These are phyloP conservation scores for Stereum hirsutum DNA, from an alignment of 1,284 basidiomycete species.

Conservation along the genomic window DNA sequence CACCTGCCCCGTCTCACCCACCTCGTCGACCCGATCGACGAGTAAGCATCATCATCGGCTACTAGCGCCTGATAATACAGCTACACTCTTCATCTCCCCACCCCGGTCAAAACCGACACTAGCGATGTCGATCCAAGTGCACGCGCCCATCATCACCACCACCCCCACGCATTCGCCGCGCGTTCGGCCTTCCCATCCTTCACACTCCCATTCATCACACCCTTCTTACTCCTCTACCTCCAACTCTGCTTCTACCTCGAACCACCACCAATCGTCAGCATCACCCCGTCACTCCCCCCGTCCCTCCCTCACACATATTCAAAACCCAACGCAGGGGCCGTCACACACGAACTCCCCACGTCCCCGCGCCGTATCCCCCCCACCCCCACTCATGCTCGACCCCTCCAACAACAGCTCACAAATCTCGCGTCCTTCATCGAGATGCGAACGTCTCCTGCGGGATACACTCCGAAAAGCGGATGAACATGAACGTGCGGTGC, in stretches of 20 bases:
- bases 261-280: too few species aligned
- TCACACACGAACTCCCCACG: too few species aligned
- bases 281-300: too few species aligned
- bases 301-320: too few species aligned
- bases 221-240: constrained; percentile 13
- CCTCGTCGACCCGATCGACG: neutral
- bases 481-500: constrained; percentile 21
- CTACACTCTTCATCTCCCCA: constrained; percentile 10
- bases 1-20: neutral
- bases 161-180: too few species aligned
- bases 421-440: constrained; percentile 34
- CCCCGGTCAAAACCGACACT: constrained; percentile 21
- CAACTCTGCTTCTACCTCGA: too few species aligned
- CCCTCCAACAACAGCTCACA: too few species aligned
- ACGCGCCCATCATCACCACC: constrained; percentile 19
- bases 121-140: constrained; percentile 27
- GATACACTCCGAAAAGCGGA: constrained; percentile 47
- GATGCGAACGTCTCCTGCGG: constrained; percentile 48
- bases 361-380: constrained; percentile 13
- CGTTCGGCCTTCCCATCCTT: too few species aligned
- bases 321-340: too few species aligned
- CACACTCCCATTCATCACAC: constrained; percentile 20
- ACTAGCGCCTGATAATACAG: too few species aligned
- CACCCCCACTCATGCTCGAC: too few species aligned
- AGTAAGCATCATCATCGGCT: neutral